Conservation (phyloP, 805 yeast species). For the Candida bentonensis region DNA sequence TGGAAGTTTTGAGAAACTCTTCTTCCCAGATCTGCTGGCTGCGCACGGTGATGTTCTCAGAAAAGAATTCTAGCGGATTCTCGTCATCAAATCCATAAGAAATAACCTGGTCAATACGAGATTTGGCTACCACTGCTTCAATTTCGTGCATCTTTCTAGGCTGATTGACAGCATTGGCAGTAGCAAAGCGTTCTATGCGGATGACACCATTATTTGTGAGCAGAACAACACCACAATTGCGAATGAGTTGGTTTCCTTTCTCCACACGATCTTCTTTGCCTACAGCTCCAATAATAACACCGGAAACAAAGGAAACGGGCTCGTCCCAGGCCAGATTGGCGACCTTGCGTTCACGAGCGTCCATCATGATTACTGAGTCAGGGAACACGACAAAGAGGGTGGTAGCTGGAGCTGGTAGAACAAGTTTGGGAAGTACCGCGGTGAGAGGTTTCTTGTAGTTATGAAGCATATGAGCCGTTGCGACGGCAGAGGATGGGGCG, state of each 20-base stretch:
- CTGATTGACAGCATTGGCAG: conserved; percentile 2
- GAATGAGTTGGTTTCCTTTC: conserved; percentile 12
- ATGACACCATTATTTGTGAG: conserved; percentile 42
- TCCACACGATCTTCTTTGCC: conserved; percentile 33
- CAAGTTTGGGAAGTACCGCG: conserved; percentile 29
- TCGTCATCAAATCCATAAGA: conserved; percentile 34
- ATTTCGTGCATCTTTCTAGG: conserved; percentile 10
- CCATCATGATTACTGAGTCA: conserved; percentile 50
- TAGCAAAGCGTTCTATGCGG: conserved; percentile 35
- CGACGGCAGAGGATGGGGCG: background rate
- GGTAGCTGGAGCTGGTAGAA: conserved; percentile 42
- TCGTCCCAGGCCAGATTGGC: conserved; percentile 60
- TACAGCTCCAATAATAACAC: conserved; percentile 40
- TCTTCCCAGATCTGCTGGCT: conserved; percentile 30
- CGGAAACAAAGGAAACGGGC: conserved; percentile 39
- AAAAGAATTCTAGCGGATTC: conserved; percentile 36
- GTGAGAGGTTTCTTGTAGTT: background rate
- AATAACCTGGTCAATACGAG: conserved; percentile 73
- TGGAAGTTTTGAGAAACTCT: conserved; percentile 37
- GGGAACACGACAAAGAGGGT: conserved; percentile 51
- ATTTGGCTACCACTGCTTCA: conserved; percentile 33
- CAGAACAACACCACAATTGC: conserved; percentile 33
- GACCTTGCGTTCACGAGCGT: conserved; percentile 28
- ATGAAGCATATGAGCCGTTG: background rate
- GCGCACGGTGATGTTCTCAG: conserved; percentile 27